These are phyloP conservation scores for Abelmoschus esculentus DNA, from an alignment of 345 rosid species.

Conservation along the genomic window DNA sequence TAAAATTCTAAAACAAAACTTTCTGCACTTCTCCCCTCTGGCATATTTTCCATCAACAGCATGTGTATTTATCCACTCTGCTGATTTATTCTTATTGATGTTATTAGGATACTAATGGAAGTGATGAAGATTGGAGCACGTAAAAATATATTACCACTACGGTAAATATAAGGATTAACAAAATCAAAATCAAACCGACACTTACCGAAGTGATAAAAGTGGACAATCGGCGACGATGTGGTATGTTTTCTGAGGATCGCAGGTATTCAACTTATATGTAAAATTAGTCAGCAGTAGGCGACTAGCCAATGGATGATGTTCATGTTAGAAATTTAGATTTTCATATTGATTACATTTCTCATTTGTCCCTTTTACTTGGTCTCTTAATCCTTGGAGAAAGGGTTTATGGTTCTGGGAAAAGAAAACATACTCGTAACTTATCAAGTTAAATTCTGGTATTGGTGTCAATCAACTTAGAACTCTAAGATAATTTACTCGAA, in stretches of 20 bases:
- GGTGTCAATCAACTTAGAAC: background rate
- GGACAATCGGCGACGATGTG: background rate
- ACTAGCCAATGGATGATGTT: background rate
- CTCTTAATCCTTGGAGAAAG: background rate
- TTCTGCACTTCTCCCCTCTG: background rate
- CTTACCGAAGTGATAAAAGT: background rate
- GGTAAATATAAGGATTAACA: background rate
- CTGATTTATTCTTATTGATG: background rate
- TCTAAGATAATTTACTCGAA: background rate
- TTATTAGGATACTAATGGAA: constrained; percentile 35
- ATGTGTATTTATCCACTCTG: background rate
- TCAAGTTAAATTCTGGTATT: background rate
- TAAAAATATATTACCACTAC: constrained; percentile 13
- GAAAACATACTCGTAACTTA: background rate
- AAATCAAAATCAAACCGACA: background rate
- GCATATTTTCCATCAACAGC: background rate
- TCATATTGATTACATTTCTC: background rate
- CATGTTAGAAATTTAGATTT: background rate
- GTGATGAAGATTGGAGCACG: constrained; percentile 46
- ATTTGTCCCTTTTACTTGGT: background rate
- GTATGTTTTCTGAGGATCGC: background rate
- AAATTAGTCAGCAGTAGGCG: background rate
- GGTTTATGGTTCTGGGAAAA: background rate
- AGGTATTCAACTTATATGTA: background rate
- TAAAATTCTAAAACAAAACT: background rate